A percentile compares a stretch with the other conserved stretches of the same genome.
These are phyloP conservation scores for Bisporella sp. DNA, from an alignment of 2,329 filamentous ascomycete genomes.

Conservation along the genomic window DNA sequence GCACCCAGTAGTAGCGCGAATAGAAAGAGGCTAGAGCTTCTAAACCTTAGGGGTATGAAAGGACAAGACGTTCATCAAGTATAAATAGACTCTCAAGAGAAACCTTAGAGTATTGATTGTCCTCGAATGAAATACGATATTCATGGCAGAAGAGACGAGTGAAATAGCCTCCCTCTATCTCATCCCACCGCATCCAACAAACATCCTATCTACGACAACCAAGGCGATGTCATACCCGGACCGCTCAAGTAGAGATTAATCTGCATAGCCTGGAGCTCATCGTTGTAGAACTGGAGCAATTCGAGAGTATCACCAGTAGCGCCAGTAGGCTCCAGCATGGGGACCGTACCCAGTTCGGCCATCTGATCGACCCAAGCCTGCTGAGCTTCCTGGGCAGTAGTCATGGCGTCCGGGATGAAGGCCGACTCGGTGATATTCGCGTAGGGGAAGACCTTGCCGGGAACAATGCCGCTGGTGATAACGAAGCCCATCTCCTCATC, in stretches of 20 bases:
- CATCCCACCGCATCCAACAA: too few relatives aligned
- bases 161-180: too few relatives aligned
- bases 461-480: slow-evolving; percentile 15
- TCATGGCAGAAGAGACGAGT: too few relatives aligned
- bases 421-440: slow-evolving; percentile 7
- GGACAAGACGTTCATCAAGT: too few relatives aligned
- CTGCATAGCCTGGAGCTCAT: slow-evolving; percentile 18
- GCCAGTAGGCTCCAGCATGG: slow-evolving; percentile 11
- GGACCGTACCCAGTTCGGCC: slow-evolving; percentile 7
- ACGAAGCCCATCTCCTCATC: slow-evolving; percentile 18
- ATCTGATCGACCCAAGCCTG: slow-evolving; percentile 11
- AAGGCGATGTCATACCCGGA: slow-evolving; percentile 13
- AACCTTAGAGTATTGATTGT: too few relatives aligned
- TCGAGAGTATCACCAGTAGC: slow-evolving; percentile 17
- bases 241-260: slow-evolving; percentile 17
- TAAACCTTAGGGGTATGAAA: too few relatives aligned
- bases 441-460: slow-evolving; percentile 15
- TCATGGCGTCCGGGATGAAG: slow-evolving; percentile 14
- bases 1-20: too few relatives aligned
- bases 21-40: too few relatives aligned
- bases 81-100: too few relatives aligned
- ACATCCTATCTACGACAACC: slow-evolving; percentile 7
- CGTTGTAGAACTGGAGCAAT: slow-evolving; percentile 16
- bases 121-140: too few relatives aligned
- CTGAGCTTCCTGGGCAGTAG: slow-evolving; percentile 14